Base-by-base conservation (phyloP, 1,284 basidiomycete genomes). In the Ganoderma meredithae region DNA sequence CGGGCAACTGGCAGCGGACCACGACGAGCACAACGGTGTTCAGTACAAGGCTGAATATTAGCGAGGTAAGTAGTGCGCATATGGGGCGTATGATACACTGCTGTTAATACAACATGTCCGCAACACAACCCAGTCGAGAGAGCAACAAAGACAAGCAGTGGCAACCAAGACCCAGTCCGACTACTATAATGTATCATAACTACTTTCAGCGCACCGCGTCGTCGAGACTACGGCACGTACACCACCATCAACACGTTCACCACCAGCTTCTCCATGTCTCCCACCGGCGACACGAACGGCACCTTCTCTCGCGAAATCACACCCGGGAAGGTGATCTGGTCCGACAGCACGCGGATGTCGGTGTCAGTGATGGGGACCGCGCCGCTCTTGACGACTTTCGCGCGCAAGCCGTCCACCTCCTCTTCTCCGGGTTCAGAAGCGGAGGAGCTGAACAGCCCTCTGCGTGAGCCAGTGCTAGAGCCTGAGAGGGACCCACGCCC, bases 171-270 rank as follows among this genome's bases (percentile, higher is more conserved):
- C 44, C 47, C 19, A 62, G 61, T 62, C 61, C 61, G 27, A 53
- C 61, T 25, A 55, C 56, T 62, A 63, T 63, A 61, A 63, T 49
- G 22, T 49, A 49, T 10, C 47, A 25, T 49, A 49, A 49, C 22
- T 49, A 49, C 47, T 49, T 25, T 9, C 47, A 49, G 47, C 47
- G 47, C 47, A 49, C 47, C 47, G 47, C 9, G 47, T 49, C 47
- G 22, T 49, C 25, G 39, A 49, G 47, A 62, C 84, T 79, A 88
- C 40, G 86, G 85, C 68, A 93, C 86, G 73, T 83, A 93, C 8
- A 88, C 87, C 31, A 93, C 90, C 63, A 94, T 75, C 64, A 93
- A 76, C 33, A 89, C 85, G 76, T 93, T 93, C 27, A 94, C 90
- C 9, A 93, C 84, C 69, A 94, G 78, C 78, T 89, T 92, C 76